A percentile compares a stretch with the other conserved stretches of the same genome.
Evolutionary conservation across 1,139 yeast species (phyloP).

Genomic region (Nematodospora anomalae): DNA sequence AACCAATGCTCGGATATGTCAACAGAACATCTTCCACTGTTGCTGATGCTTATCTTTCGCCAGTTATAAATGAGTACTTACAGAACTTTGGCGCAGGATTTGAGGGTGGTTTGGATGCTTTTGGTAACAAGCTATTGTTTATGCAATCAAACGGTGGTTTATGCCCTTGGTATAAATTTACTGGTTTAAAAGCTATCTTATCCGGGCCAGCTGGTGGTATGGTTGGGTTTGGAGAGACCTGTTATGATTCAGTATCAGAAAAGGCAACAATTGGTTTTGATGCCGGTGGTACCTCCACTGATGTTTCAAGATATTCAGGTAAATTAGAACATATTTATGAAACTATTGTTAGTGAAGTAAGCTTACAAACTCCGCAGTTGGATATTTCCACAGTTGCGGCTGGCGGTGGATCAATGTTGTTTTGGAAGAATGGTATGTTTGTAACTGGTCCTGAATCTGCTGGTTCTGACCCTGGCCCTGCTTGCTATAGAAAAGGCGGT

Average conservation of each 20-base stretch:
- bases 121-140: slow-evolving; percentile 43
- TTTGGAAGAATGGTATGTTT: slow-evolving; percentile 48
- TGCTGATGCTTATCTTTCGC: slow-evolving; percentile 47
- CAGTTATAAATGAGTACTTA: slow-evolving; percentile 35
- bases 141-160: slow-evolving; percentile 53
- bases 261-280: slow-evolving; percentile 48
- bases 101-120: slow-evolving; percentile 44
- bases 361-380: slow-evolving; percentile 46
- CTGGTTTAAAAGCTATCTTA: slow-evolving; percentile 47
- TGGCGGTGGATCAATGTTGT: slow-evolving; percentile 48
- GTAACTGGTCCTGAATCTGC: slow-evolving; percentile 51
- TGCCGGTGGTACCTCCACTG: slow-evolving; percentile 52
- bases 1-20: slow-evolving; percentile 48
- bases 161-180: slow-evolving; percentile 49
- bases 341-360: slow-evolving; percentile 45
- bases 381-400: slow-evolving; percentile 51
- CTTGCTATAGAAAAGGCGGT: slow-evolving; percentile 48
- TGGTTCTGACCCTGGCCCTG: slow-evolving; percentile 51
- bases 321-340: slow-evolving; percentile 43
- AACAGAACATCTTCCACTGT: slow-evolving; percentile 46
- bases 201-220: slow-evolving; percentile 55
- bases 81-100: slow-evolving; percentile 42
- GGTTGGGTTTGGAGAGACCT: slow-evolving; percentile 50
- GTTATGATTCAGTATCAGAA: slow-evolving; percentile 30
- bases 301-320: slow-evolving; percentile 44